phyloP scores from a whole-genome alignment of 805 yeast genomes.

The Kluyveromyces starmeri region DNA sequence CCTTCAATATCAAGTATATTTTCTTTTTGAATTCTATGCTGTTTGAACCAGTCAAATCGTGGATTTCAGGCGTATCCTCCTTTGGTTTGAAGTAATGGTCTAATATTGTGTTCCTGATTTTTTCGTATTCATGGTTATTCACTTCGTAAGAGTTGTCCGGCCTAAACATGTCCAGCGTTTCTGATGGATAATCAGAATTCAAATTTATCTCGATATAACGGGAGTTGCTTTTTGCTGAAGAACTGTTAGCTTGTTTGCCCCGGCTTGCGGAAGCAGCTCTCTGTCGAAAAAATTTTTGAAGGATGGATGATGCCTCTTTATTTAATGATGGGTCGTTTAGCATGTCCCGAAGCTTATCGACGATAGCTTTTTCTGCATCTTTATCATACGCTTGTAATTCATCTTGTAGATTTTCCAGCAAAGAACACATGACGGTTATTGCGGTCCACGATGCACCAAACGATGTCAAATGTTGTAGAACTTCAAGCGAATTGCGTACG shows the following conservation, averaged over 20 bases:
- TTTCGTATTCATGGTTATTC: constrained; percentile 41
- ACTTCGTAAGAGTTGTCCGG: constrained; percentile 43
- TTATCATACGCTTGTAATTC: constrained; percentile 36
- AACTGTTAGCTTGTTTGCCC: too few species aligned
- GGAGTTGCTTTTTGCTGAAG: too few species aligned
- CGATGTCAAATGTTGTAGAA: constrained; percentile 44
- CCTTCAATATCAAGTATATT: constrained; percentile 76
- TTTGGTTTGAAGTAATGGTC: constrained; percentile 13
- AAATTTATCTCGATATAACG: too few species aligned
- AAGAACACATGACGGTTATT: constrained; percentile 42
- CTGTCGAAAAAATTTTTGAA: too few species aligned
- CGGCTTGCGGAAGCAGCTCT: too few species aligned
- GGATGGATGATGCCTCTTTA: too few species aligned
- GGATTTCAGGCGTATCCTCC: constrained; percentile 20
- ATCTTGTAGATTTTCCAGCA: constrained; percentile 47
- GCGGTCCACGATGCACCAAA: constrained; percentile 48
- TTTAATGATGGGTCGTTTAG: too few species aligned
- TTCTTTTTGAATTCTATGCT: constrained; percentile 59
- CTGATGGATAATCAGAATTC: constrained; percentile 18
- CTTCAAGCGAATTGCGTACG: too few species aligned
- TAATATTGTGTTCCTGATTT: constrained; percentile 32
- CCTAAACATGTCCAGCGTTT: constrained; percentile 41
- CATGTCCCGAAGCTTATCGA: too few species aligned
- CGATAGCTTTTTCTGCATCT: constrained; percentile 40
- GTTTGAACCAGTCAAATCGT: constrained; percentile 63